Base-by-base conservation (phyloP, 2,329 filamentous ascomycete genomes). In the Cladobotryum mycophilum region DNA sequence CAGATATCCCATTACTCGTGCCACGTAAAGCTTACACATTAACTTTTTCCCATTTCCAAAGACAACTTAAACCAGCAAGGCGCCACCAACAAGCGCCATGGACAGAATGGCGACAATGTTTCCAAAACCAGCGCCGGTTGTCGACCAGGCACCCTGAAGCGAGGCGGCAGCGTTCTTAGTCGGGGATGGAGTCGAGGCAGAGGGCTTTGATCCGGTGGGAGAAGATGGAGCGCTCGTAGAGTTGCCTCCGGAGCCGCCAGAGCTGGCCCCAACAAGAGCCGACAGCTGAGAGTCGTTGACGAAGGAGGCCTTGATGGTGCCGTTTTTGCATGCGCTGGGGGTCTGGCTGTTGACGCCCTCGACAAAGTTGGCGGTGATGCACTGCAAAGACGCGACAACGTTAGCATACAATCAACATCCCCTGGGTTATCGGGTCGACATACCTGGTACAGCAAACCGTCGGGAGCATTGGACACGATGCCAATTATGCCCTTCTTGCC, bases 391-490 rank as follows among this genome's bases (percentile, higher is more conserved):
- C 11, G 15, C 11, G 38, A 20, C 17, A 8, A 7, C 6, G 12
- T 55, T 49, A 17, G 15, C 12, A 41, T 11, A 17, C 5, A 20
- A 20, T 41, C 15, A 17, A 20, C n/a, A 7, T 20, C 15, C 18
- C 17, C 36, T 17, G 11, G 25, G 35, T 11, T 43, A 34, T 45
- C 20, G 18, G 6, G 18, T 49, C n/a, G 4, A 58, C 69, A 48
- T 64, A 82, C 80, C 70, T 80, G 75, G 60, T 74, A 84, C 5
- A 83, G 64, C 14, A 78, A 54, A 3, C 81, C 81, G 53, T 85
- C 81, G 0, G 72, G 67, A 0, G 75, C 79, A 17, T 75, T 68
- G 18, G 70, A 72, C 0, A 78, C 74, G 30, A 84, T 64, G 41
- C 74, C 66, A 4, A 85, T 60, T 14, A 83, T 67, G 15, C 79